These are phyloP conservation scores for Aureobasidium sp. DNA, from an alignment of 2,329 filamentous ascomycete species.

Conservation along the genomic window DNA sequence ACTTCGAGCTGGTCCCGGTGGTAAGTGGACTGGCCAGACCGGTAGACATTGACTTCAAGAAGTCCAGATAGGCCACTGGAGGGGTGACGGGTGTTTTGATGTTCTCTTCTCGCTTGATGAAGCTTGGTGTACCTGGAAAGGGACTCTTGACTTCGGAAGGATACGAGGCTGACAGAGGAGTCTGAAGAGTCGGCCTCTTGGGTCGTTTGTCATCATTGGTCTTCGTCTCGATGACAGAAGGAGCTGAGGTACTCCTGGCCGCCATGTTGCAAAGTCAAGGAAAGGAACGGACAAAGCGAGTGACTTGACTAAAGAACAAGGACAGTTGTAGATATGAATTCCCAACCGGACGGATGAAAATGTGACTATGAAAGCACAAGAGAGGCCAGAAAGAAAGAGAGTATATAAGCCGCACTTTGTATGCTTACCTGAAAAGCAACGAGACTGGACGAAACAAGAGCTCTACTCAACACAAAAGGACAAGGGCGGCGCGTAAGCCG, in stretches of 20 bases:
- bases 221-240: conserved; percentile 27
- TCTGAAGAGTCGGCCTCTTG: conserved; percentile 39
- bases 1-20: conserved; percentile 45
- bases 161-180: conserved; percentile 53
- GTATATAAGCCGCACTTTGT: conserved; percentile 6
- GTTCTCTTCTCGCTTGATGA: conserved; percentile 61
- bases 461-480: background rate
- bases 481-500: conserved; percentile 6
- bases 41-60: conserved; percentile 71
- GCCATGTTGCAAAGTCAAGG: conserved; percentile 4
- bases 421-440: conserved; percentile 4
- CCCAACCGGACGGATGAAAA: background rate
- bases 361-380: conserved; percentile 11
- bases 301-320: background rate
- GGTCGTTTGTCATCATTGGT: conserved; percentile 22
- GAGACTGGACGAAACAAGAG: background rate
- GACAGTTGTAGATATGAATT: background rate
- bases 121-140: conserved; percentile 50
- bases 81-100: conserved; percentile 82
- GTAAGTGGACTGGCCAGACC: conserved; percentile 61
- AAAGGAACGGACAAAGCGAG: background rate
- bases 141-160: conserved; percentile 53
- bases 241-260: conserved; percentile 20
- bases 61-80: conserved; percentile 83
- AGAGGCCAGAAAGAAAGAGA: background rate